Evolutionary conservation across 148 eudicot genomes (phyloP).

Genomic region (Spergularia bocconei): DNA sequence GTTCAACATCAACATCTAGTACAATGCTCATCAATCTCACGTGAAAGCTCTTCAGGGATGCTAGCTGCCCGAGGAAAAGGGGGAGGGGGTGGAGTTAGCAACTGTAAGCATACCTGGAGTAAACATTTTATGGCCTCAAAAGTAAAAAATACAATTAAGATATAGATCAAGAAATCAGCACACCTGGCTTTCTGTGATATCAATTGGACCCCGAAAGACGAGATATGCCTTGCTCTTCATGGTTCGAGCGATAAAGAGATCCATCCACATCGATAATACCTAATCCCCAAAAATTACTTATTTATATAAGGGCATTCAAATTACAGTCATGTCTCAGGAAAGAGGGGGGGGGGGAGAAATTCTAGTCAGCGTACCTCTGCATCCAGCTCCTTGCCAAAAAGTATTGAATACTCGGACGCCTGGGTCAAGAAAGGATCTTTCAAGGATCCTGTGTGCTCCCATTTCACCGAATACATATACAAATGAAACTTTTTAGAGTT

Average conservation of each 20-base stretch:
- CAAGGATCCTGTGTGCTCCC: constrained; percentile 67
- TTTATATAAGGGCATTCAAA: constrained; percentile 8
- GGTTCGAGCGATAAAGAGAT: constrained; percentile 95
- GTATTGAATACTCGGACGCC: constrained; percentile 80
- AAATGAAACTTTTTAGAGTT: constrained; percentile 54
- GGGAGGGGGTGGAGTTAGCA: constrained; percentile 18
- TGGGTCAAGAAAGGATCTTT: constrained; percentile 78
- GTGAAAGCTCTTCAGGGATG: constrained; percentile 88
- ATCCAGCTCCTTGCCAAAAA: constrained; percentile 97
- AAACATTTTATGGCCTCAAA: neutral
- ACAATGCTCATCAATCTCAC: constrained; percentile 98
- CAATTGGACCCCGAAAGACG: constrained; percentile 61
- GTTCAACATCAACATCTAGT: constrained; percentile 93
- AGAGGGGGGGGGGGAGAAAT: neutral
- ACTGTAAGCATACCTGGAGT: neutral
- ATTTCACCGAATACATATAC: constrained; percentile 72
- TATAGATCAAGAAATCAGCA: constrained; percentile 2
- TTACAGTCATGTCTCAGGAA: neutral
- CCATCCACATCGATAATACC: constrained; percentile 99
- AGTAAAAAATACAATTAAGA: neutral
- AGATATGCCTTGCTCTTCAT: constrained; percentile 82
- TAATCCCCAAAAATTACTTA: constrained; percentile 19
- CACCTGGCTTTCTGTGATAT: constrained; percentile 78
- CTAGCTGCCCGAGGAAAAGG: constrained; percentile 48
- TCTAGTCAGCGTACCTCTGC: constrained; percentile 62